phyloP scores from a whole-genome alignment of 2,329 filamentous ascomycete genomes.

The Curvularia sp. region DNA sequence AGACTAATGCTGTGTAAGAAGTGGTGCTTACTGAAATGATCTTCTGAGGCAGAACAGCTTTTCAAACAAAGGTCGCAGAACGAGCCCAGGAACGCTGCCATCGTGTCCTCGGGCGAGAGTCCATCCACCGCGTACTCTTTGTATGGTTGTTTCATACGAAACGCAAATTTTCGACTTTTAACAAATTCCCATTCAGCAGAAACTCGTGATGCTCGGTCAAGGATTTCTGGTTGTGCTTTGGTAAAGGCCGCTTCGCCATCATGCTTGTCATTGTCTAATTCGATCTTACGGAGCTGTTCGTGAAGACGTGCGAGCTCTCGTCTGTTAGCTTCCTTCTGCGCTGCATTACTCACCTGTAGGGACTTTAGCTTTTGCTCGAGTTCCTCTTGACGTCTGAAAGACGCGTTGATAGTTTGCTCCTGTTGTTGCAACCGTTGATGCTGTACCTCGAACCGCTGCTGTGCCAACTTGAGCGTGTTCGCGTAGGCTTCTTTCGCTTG shows the following conservation, averaged over 20 bases:
- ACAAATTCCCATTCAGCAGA: not conserved
- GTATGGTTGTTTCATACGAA: not conserved
- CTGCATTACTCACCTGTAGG: not conserved
- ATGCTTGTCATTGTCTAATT: not conserved
- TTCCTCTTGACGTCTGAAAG: not conserved
- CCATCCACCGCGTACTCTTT: not conserved
- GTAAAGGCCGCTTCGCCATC: not conserved
- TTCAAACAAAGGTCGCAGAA: not conserved
- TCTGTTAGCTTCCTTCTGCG: not conserved
- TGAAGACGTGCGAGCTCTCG: not conserved
- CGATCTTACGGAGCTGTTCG: not conserved
- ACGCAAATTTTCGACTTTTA: not conserved
- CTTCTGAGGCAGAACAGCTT: not conserved
- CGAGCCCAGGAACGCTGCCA: not conserved
- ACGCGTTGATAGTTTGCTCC: not conserved
- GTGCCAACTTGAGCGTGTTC: not conserved
- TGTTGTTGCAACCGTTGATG: not conserved
- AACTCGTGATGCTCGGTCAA: not conserved
- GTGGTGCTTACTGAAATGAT: not conserved
- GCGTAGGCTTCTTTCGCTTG: not conserved
- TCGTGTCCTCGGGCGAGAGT: not conserved
- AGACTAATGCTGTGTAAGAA: not conserved
- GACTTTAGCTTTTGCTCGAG: not conserved
- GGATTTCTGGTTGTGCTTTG: not conserved
- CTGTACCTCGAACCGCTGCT: not conserved